These are phyloP conservation scores for Casaregolazyma lundiana DNA, from an alignment of 1,139 yeast genomes.

Conservation along the genomic window DNA sequence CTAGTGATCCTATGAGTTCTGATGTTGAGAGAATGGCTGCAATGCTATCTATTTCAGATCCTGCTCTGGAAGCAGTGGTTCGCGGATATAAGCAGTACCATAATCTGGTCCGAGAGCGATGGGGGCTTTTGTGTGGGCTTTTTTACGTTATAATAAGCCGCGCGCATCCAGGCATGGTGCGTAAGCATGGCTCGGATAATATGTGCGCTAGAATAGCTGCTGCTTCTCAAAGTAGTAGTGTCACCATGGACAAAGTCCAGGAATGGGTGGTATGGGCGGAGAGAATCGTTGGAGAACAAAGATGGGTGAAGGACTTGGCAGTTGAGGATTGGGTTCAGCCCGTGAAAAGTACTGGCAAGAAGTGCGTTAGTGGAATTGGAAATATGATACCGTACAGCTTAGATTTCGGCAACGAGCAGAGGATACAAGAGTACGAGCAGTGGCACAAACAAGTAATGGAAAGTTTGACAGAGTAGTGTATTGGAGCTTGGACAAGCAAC, in stretches of 20 bases:
- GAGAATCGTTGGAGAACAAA: constrained; percentile 33
- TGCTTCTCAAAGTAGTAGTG: not conserved
- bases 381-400: constrained; percentile 27
- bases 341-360: constrained; percentile 16
- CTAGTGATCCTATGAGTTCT: constrained; percentile 22
- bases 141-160: constrained; percentile 29
- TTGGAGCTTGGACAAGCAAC: no score
- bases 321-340: constrained; percentile 21
- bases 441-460: constrained; percentile 20
- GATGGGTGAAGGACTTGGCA: constrained; percentile 32
- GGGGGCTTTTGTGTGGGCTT: constrained; percentile 36
- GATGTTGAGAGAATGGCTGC: constrained; percentile 23
- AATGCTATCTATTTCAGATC: constrained; percentile 23
- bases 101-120: constrained; percentile 33
- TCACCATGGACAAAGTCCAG: constrained; percentile 17
- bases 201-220: constrained; percentile 12
- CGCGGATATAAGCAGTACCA: constrained; percentile 30
- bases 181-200: constrained; percentile 8
- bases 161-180: constrained; percentile 30
- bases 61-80: constrained; percentile 28
- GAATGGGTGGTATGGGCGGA: constrained; percentile 35
- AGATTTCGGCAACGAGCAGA: constrained; percentile 20
- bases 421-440: constrained; percentile 19
- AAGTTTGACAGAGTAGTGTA: not conserved
- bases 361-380: constrained; percentile 25